Conservation (phyloP, 2,329 filamentous ascomycete genomes). For the Leptographium radiaticola region DNA sequence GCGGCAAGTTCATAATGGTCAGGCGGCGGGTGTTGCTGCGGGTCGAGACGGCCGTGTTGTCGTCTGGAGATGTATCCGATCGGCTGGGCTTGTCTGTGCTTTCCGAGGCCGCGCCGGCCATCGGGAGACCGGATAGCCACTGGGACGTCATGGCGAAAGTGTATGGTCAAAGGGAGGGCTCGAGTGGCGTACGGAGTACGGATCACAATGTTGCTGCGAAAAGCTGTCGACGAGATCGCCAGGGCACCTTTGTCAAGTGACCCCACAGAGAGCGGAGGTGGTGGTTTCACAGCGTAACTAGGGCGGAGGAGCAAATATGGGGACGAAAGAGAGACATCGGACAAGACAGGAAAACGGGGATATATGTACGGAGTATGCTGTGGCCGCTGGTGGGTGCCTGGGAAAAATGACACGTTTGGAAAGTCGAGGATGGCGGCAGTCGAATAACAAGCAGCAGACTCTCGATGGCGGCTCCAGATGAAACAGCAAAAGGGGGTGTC, state of each 20-base stretch:
- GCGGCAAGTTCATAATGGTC: conserved; percentile 34
- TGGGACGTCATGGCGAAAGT: not conserved
- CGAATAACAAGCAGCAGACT: no score
- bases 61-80: not conserved
- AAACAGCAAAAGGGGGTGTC: no score
- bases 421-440: no score
- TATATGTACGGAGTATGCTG: no score
- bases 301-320: not conserved
- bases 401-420: no score
- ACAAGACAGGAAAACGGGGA: no score
- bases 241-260: not conserved
- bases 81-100: not conserved
- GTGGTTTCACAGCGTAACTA: not conserved
- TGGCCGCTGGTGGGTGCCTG: no score
- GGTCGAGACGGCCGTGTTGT: not conserved
- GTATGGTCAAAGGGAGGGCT: not conserved
- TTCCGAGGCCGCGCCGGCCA: not conserved
- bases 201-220: not conserved
- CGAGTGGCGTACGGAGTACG: not conserved
- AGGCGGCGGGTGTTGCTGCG: not conserved
- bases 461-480: no score
- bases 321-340: not conserved
- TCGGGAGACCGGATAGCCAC: not conserved
- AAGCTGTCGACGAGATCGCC: not conserved
- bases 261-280: not conserved